Evolutionary conservation across 768 basidiomycete species (phyloP), one percentile per base, ranked within the genome.

Genomic region (Stropharia rugosoannulata): DNA sequence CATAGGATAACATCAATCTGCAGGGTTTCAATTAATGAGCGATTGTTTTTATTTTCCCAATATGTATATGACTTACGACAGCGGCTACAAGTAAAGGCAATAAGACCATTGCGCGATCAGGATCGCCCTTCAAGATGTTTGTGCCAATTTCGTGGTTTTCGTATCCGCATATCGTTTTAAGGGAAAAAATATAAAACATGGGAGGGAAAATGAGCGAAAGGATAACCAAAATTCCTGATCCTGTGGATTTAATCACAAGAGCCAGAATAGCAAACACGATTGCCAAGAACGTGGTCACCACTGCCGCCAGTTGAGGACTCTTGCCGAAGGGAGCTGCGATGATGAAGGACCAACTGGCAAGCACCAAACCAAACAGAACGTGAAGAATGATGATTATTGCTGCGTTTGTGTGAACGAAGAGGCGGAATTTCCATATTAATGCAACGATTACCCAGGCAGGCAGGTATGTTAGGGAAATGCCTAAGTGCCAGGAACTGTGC

Each of bases 201-300:
- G 90, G 88, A 0, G 90, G 90, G 63, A 91, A 90, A 19, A 91
- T 62, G 45, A 91, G 64, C 1, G 86, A 80, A 63, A 88, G 87
- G 22, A 90, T 68, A 58, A 84, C 80, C 16, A 85, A 81, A 1
- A 71, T 73, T 3, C 68, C 79, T 1, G 76, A 78, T 1, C 68
- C 62, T 1, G 76, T 75, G 48, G 71, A 38, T 36, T 71, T 68
- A 51, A 86, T 73, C 0, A 87, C 79, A 19, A 87, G 68, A 0
- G 84, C 89, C 8, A 90, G 59, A 53, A 92, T 82, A 2, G 87
- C 86, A 43, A 89, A 79, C 3, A 89, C 59, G 50, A 92, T 80
- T 10, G 81, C 75, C 36, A 87, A 68, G 65, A 90, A 83, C 0
- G 87, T 89, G 3, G 87, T 76, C 2, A 74, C 75, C 3, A 89